Evolutionary conservation across 495 filamentous ascomycete genomes (phyloP).

Genomic region (Aspergillus conjunctus): DNA sequence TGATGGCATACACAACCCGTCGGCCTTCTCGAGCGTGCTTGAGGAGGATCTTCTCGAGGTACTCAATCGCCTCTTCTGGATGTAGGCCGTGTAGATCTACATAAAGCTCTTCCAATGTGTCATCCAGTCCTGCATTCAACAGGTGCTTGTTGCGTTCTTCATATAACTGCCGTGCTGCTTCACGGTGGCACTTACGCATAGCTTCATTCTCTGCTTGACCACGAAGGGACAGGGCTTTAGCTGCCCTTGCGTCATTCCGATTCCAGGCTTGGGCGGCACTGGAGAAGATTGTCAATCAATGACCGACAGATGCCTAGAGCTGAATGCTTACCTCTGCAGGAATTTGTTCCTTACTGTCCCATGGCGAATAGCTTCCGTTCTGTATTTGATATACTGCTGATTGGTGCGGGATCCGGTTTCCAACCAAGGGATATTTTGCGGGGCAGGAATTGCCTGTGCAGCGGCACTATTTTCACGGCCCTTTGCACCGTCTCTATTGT

Average conservation of each 20-base stretch:
- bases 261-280: conserved; percentile 99
- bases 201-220: conserved; percentile 95
- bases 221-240: conserved; percentile 89
- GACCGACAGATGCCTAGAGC: conserved; percentile 23
- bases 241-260: conserved; percentile 93
- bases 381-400: conserved; percentile 89
- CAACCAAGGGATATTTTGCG: conserved; percentile 94
- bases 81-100: conserved; percentile 96
- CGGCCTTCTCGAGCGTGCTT: conserved; percentile 70
- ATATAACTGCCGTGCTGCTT: conserved; percentile 88
- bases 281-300: conserved; percentile 22
- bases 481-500: conserved; percentile 48
- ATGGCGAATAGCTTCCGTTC: conserved; percentile 94
- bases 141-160: conserved; percentile 88
- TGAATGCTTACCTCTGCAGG: conserved; percentile 73
- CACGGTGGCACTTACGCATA: conserved; percentile 96
- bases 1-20: conserved; percentile 90
- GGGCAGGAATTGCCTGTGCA: conserved; percentile 78
- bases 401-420: conserved; percentile 92
- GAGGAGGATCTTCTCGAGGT: conserved; percentile 81
- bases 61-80: conserved; percentile 95
- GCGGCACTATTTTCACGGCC: conserved; percentile 76
- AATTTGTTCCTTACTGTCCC: conserved; percentile 96
- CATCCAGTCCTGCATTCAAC: conserved; percentile 40
- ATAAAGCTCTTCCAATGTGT: conserved; percentile 71